Percentiles rank a stretch among this genome's conserved stretches.
phyloP scores from a whole-genome alignment of 306 rosid genomes.

The Albizia julibrissin region DNA sequence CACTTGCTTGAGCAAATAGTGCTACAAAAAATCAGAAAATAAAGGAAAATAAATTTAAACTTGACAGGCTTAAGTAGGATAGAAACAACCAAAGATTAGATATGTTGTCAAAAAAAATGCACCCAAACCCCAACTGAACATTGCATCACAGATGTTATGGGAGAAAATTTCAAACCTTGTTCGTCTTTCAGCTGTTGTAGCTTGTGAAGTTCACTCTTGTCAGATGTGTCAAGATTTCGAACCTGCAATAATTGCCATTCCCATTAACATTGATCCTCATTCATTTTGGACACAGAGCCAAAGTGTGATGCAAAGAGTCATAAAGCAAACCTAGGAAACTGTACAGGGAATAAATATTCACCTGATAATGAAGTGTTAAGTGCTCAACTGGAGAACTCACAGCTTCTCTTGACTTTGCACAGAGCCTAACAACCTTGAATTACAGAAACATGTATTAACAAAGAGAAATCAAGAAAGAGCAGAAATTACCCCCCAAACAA shows the following conservation, averaged over 20 bases:
- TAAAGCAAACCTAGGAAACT: neutral
- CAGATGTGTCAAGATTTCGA: conserved; percentile 98
- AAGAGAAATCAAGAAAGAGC: neutral
- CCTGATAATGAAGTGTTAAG: conserved; percentile 99
- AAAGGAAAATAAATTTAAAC: neutral
- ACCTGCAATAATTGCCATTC: conserved; percentile 56
- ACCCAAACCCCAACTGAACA: conserved; percentile 14
- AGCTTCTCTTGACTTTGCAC: conserved; percentile 99
- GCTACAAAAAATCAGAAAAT: neutral
- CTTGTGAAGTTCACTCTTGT: conserved; percentile 96
- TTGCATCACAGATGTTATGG: neutral
- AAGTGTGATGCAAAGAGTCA: neutral
- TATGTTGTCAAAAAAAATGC: conserved; percentile 1
- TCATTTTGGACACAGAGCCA: conserved; percentile 6
- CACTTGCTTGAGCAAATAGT: neutral
- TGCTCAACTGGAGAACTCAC: conserved; percentile 99
- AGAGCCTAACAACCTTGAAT: conserved; percentile 90
- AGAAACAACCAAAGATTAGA: neutral
- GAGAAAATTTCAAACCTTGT: conserved; percentile 59
- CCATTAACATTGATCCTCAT: conserved; percentile 20
- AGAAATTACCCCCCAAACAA: neutral
- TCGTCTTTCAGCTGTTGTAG: conserved; percentile 96
- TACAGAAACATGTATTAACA: conserved; percentile 26
- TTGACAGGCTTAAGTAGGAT: neutral
- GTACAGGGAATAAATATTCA: conserved; percentile 31